These are phyloP conservation scores for Lipomyces sp. DNA, from an alignment of 805 yeast genomes.

Conservation along the genomic window DNA sequence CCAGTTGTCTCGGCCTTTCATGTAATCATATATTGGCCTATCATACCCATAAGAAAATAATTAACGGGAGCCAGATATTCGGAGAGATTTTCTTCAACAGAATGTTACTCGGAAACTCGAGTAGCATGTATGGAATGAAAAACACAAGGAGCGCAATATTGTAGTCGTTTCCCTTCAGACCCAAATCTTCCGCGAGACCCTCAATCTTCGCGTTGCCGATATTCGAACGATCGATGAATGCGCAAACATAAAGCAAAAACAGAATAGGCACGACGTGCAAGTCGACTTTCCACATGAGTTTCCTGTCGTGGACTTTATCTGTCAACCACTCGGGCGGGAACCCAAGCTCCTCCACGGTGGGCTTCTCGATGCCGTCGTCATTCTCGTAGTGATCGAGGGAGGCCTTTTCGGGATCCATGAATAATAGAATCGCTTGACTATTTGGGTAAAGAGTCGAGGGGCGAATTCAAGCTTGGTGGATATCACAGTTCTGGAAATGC, in stretches of 20 bases:
- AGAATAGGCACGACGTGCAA: constrained; percentile 31
- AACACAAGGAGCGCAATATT: constrained; percentile 45
- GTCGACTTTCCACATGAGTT: constrained; percentile 26
- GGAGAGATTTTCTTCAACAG: constrained; percentile 41
- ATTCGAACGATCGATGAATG: constrained; percentile 47
- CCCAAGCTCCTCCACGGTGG: no score
- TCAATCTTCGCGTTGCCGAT: constrained; percentile 48
- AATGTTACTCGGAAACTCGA: constrained; percentile 44
- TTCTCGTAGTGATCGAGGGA: no score
- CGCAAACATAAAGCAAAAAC: constrained; percentile 30
- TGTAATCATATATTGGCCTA: constrained; percentile 30
- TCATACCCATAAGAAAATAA: no score
- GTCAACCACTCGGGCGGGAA: no score
- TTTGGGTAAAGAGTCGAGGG: no score
- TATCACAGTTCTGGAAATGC: no score
- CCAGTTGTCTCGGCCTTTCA: constrained; percentile 39
- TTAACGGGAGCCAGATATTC: constrained; percentile 34
- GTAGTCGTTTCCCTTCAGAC: constrained; percentile 43
- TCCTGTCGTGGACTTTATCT: no score
- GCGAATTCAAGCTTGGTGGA: no score
- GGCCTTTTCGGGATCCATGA: no score
- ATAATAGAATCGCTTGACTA: no score
- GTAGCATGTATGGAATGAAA: constrained; percentile 44
- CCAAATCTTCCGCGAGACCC: constrained; percentile 43
- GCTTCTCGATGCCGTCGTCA: no score